Evolutionary conservation across 108 stramenopile genomes (phyloP).

Genomic region (Nitzschia inconspicua): DNA sequence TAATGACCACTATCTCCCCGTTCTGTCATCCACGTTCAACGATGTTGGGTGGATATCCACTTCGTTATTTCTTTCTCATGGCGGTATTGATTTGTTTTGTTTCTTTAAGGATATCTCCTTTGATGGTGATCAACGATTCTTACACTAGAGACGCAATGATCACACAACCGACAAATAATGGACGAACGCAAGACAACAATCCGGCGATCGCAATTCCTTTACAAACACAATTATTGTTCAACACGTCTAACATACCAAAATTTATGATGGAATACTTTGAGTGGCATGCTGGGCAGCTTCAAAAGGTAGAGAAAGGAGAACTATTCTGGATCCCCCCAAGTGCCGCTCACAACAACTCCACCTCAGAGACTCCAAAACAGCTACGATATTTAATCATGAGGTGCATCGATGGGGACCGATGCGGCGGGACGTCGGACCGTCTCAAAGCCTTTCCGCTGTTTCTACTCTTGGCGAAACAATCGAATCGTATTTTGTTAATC

Average conservation of each 20-base stretch:
- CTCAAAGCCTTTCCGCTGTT: conserved; percentile 40
- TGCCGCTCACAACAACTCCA: background rate
- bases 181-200: no score
- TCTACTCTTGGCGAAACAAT: conserved; percentile 26
- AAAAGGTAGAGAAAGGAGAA: background rate
- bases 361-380: background rate
- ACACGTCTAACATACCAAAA: background rate
- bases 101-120: no score
- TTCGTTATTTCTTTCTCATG: no score
- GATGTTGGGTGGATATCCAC: no score
- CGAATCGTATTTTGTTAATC: conserved; percentile 38
- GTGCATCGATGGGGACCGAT: conserved; percentile 29
- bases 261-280: conserved; percentile 11
- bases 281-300: background rate
- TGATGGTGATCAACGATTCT: no score
- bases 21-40: no score
- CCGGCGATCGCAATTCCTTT: no score
- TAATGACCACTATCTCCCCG: no score
- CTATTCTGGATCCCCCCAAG: background rate
- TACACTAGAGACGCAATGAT: no score
- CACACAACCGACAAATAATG: no score
- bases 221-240: no score
- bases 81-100: no score
- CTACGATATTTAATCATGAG: conserved; percentile 31
- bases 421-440: conserved; percentile 53